These are phyloP conservation scores for Halophytophthora batemanensis DNA, from an alignment of 352 stramenopile species.

Conservation along the genomic window DNA sequence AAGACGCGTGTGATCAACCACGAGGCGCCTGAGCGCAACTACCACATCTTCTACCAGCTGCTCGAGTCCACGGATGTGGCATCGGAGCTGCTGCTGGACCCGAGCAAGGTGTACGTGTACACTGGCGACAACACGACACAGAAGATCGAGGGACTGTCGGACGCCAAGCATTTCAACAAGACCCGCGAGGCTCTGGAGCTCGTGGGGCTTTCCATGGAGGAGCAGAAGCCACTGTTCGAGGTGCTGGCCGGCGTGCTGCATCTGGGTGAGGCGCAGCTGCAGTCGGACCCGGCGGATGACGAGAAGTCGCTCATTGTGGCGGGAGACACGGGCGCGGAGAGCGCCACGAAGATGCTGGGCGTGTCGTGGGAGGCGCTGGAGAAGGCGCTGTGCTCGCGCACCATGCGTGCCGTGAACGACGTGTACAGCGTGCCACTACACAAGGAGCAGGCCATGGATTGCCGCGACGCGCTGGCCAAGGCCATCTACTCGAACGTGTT, in stretches of 20 bases:
- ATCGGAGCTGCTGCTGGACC: constrained; percentile 47
- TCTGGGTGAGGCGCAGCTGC: constrained; percentile 90
- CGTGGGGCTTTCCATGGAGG: constrained; percentile 78
- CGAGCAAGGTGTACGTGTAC: constrained; percentile 56
- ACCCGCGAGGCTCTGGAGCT: constrained; percentile 68
- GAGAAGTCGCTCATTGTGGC: constrained; percentile 68
- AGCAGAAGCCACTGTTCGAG: constrained; percentile 91
- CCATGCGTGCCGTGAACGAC: constrained; percentile 82
- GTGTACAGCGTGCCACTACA: constrained; percentile 65
- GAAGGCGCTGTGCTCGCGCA: constrained; percentile 89
- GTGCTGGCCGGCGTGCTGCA: constrained; percentile 93
- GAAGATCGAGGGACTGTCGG: constrained; percentile 74
- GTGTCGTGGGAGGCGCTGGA: constrained; percentile 89
- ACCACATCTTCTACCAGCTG: constrained; percentile 97
- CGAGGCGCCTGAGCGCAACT: constrained; percentile 92
- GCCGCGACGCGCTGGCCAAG: constrained; percentile 94
- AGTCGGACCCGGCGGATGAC: constrained; percentile 66
- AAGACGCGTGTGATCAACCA: constrained; percentile 96
- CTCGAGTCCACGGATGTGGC: constrained; percentile 52
- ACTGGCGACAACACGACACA: constrained; percentile 55
- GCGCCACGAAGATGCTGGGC: constrained; percentile 85
- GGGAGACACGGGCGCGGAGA: constrained; percentile 35
- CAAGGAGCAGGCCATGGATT: constrained; percentile 89
- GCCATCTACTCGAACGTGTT: constrained; percentile 97
- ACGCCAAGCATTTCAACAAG: constrained; percentile 81